Conservation (phyloP, 176 grass and related monocot species). For the Bonia amplexicaulis region DNA sequence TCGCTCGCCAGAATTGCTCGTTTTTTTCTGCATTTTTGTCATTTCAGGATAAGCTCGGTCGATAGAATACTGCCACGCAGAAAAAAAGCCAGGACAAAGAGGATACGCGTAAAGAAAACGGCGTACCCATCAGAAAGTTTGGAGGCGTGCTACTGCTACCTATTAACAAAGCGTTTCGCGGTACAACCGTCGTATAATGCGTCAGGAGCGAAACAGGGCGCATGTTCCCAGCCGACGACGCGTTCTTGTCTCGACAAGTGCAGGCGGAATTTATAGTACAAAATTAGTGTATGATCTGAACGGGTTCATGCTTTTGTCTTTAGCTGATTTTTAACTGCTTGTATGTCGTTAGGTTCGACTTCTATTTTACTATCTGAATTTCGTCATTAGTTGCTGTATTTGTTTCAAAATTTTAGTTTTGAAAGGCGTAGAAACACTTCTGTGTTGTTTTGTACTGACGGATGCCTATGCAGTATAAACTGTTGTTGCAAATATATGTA, state of each 20-base stretch:
- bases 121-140: conserved; percentile 15
- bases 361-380: too few species aligned
- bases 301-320: not conserved
- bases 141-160: conserved; percentile 12
- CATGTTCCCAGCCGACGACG: conserved; percentile 20
- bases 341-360: not conserved
- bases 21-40: not conserved
- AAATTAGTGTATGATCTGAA: not conserved
- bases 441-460: too few species aligned
- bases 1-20: not conserved
- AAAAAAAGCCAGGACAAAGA: conserved; percentile 21
- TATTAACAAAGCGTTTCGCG: conserved; percentile 10
- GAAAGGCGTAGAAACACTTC: too few species aligned
- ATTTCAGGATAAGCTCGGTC: conserved; percentile 34
- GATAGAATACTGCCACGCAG: conserved; percentile 20
- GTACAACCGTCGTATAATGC: conserved; percentile 25
- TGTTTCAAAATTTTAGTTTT: too few species aligned
- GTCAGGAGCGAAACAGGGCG: conserved; percentile 23
- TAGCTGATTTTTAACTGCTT: not conserved
- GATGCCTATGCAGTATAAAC: too few species aligned
- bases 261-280: not conserved
- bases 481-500: too few species aligned
- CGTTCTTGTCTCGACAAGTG: not conserved
- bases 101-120: conserved; percentile 21
- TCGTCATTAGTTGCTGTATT: too few species aligned